Conservation (phyloP, 108 stramenopile species). For the Cyclotella atomus region DNA sequence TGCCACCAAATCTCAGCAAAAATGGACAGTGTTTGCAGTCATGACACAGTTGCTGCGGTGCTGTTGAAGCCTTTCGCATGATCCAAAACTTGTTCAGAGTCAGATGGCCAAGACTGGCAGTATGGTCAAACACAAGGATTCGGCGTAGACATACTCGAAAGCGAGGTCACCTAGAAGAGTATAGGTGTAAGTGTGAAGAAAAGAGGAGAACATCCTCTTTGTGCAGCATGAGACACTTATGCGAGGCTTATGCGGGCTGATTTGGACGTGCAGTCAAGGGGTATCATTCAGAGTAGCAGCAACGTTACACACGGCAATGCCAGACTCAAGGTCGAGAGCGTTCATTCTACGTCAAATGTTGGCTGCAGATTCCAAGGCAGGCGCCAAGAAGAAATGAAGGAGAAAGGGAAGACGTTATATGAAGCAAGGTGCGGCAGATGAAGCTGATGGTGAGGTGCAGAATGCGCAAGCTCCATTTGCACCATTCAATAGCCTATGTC, state of each 20-base stretch:
- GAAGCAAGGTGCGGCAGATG: neutral
- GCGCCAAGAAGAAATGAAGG: neutral
- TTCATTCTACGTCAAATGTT: neutral
- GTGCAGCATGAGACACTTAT: neutral
- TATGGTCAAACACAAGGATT: conserved; percentile 4
- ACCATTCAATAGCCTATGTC: neutral
- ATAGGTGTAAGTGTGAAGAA: neutral
- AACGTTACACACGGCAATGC: neutral
- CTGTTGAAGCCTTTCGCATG: no score
- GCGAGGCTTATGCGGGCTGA: neutral
- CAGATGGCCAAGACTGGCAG: conserved; percentile 10
- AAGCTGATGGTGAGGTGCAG: no score
- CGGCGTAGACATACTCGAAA: neutral
- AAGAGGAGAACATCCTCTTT: neutral
- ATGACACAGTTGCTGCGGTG: no score
- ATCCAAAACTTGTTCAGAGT: no score
- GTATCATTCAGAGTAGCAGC: neutral
- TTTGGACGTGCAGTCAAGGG: neutral
- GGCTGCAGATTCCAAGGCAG: conserved; percentile 5
- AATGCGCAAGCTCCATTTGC: neutral
- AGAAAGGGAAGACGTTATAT: no score
- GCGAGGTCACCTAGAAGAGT: conserved; percentile 1
- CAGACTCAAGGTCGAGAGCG: neutral
- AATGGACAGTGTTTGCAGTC: no score
- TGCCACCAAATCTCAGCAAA: no score